Percentiles rank a stretch among this genome's conserved stretches.
Evolutionary conservation across 169 alveolate genomes (phyloP).

Genomic region (Amoebophrya sp.): DNA sequence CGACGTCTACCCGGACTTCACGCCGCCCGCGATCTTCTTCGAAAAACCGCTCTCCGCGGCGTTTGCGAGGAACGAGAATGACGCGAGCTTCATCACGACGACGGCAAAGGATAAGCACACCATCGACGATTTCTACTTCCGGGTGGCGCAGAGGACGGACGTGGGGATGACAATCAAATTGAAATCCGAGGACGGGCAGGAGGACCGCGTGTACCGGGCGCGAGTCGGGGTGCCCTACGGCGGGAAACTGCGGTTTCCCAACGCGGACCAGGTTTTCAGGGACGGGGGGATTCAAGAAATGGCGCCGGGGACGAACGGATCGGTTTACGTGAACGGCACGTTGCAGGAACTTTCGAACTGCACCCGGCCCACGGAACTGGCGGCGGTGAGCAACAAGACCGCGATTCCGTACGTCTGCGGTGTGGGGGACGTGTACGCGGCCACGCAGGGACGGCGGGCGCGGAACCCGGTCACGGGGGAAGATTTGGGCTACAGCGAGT

Average conservation of each 20-base stretch:
- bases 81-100: not conserved
- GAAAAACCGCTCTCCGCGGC: too few relatives aligned
- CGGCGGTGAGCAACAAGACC: not conserved
- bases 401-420: not conserved
- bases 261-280: not conserved
- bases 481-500: not conserved
- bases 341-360: not conserved
- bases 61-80: not conserved
- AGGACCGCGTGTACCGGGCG: not conserved
- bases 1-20: not conserved
- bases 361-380: not conserved
- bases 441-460: not conserved
- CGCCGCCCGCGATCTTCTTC: not conserved
- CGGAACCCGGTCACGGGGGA: not conserved
- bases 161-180: not conserved
- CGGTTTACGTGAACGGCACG: not conserved
- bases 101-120: too few relatives aligned
- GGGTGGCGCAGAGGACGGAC: not conserved
- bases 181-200: not conserved
- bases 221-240: not conserved
- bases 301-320: not conserved
- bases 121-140: not conserved
- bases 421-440: not conserved
- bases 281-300: not conserved
- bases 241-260: not conserved